Percentiles rank a stretch among this genome's conserved stretches.
Conservation (phyloP, 257 asterid genomes). For the Euphrasia confusa region DNA sequence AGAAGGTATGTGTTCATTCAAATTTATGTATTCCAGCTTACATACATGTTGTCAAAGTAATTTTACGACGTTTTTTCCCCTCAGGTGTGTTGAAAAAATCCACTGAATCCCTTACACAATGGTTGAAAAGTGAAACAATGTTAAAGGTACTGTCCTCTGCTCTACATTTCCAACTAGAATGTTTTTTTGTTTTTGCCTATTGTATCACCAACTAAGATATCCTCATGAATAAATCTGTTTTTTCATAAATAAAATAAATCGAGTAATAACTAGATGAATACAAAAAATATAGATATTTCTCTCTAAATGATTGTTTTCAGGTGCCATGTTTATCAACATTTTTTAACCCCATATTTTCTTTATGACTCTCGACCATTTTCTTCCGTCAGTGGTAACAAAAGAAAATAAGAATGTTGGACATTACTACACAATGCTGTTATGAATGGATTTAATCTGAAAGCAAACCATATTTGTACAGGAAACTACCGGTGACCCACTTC, state of each 20-base stretch:
- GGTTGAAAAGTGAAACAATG: slow-evolving; percentile 39
- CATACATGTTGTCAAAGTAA: background rate
- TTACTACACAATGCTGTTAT: background rate
- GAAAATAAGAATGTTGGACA: background rate
- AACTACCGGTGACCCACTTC: slow-evolving; percentile 31
- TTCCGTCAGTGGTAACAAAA: background rate
- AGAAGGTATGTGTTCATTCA: slow-evolving; percentile 50
- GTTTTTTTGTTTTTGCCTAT: background rate
- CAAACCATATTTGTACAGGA: slow-evolving; percentile 34
- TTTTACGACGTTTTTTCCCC: slow-evolving; percentile 20
- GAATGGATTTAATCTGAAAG: slow-evolving; percentile 25
- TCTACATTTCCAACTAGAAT: slow-evolving; percentile 11
- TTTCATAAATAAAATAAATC: no score
- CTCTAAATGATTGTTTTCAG: background rate
- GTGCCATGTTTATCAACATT: background rate
- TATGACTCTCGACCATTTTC: background rate
- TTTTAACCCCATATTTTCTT: background rate
- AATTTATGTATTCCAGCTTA: slow-evolving; percentile 18
- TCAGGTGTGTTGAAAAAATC: slow-evolving; percentile 78
- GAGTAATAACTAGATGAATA: background rate
- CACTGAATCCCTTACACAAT: slow-evolving; percentile 51
- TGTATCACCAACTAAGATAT: background rate
- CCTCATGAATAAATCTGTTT: background rate
- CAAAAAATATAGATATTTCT: background rate
- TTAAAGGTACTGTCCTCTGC: slow-evolving; percentile 41